Percentiles rank a stretch among this genome's conserved stretches.
These are phyloP conservation scores for Hericium erinaceus DNA, from an alignment of 768 basidiomycete species.

Conservation along the genomic window DNA sequence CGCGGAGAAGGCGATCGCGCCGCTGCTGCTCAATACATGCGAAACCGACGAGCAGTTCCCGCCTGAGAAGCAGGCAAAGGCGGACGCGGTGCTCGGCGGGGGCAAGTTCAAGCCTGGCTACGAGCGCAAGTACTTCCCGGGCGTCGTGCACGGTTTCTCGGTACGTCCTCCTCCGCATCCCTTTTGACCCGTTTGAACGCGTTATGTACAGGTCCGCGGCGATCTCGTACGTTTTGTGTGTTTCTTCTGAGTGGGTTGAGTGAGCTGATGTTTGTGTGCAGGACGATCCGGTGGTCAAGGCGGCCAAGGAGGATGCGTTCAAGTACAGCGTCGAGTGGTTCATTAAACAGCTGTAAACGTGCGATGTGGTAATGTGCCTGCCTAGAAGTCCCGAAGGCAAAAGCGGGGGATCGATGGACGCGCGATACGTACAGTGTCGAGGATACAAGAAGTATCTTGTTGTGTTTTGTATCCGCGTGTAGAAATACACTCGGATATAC, in stretches of 20 bases:
- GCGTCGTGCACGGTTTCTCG: slow-evolving; percentile 36
- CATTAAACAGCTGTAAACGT: slow-evolving; percentile 18
- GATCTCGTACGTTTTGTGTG: slow-evolving; percentile 28
- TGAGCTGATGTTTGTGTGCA: slow-evolving; percentile 16
- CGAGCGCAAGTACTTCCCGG: slow-evolving; percentile 24
- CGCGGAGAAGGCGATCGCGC: slow-evolving; percentile 23
- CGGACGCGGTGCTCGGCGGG: slow-evolving; percentile 30
- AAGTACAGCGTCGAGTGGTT: slow-evolving; percentile 27
- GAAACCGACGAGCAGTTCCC: slow-evolving; percentile 27
- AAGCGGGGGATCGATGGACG: neutral
- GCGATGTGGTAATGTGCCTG: neutral
- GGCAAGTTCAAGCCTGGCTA: slow-evolving; percentile 31
- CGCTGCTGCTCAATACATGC: slow-evolving; percentile 35
- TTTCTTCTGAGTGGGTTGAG: neutral
- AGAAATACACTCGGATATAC: no score
- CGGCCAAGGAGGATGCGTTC: slow-evolving; percentile 33
- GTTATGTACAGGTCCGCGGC: slow-evolving; percentile 2
- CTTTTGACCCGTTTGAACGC: slow-evolving; percentile 11
- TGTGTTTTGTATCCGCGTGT: no score
- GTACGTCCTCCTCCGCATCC: neutral
- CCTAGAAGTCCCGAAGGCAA: neutral
- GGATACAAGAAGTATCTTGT: no score
- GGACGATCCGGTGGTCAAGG: slow-evolving; percentile 20
- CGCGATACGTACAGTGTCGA: no score
- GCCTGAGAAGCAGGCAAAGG: slow-evolving; percentile 21